Evolutionary conservation across 164 flowering plant genomes (phyloP), one percentile per base, ranked within the genome.

Genomic region (Chimonanthus salicifolius): DNA sequence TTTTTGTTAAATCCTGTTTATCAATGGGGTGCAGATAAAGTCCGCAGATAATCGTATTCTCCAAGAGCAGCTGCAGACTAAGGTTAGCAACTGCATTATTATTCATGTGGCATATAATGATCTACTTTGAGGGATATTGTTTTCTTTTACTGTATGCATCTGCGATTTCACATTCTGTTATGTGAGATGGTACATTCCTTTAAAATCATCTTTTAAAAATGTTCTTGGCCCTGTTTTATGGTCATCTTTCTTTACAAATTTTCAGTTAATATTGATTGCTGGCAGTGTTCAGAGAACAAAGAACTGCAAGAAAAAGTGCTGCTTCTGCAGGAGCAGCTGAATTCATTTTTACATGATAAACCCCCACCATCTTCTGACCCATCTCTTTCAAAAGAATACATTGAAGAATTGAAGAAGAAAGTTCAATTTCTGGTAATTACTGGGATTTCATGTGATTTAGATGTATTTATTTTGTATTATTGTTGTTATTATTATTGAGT

Each of bases 11-110:
- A 1, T 60, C 50, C 5, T 68, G 4, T 72, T 7, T 63, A 58
- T 69, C 72, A 48, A 64, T 33, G 54, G 33, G 62, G 75, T 84
- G 85, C 92, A 96, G 99, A 83, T 96, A 64, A 94, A 88, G 79
- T 81, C 97, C 62, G 99, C 99, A 58, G 99, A 96, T 77, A 96
- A 94, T 67, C 94, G 97, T 49, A 78, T 96, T 15, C 92, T 96
- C 64, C 98, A 96, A 77, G 97, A 96, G 68, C 97, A 96, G 68
- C 81, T 96, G 75, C 91, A 90, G 74, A 84, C 87, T 70, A 96
- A 94, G 97, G 99, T 96, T 6, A 60, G 44, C n/a, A 10, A 67
- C 13, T 54, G 64, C 45, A 63, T 20, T 51, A 3, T 5, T 16
- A 7, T 70, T 67, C 49, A 7, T 74, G 5, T 65, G 16, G 3